phyloP scores from a whole-genome alignment of 108 stramenopile genomes.

The Aurantiochytrium sp. region DNA sequence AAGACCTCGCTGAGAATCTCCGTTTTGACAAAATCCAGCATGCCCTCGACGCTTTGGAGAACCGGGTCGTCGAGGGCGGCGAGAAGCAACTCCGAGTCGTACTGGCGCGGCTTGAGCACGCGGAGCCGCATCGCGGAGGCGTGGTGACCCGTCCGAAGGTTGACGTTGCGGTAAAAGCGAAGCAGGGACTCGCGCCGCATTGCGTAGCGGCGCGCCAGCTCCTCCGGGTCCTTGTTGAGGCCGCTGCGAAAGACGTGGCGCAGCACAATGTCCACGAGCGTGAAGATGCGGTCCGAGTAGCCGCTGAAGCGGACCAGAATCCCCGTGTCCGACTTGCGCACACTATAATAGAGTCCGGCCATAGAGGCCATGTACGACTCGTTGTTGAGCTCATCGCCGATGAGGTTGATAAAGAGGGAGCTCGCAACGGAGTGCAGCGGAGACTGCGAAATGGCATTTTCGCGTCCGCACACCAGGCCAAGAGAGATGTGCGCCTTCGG shows the following conservation, averaged over 20 bases:
- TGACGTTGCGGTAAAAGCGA: not conserved
- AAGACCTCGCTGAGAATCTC: not conserved
- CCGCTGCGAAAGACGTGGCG: not conserved
- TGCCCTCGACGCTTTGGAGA: not conserved
- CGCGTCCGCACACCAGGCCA: not conserved
- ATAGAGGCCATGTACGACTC: slow-evolving; percentile 20
- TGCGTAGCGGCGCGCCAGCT: not conserved
- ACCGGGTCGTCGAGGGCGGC: not conserved
- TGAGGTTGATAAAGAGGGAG: not conserved
- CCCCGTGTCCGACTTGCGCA: not conserved
- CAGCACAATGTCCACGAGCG: not conserved
- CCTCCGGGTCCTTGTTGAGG: not conserved
- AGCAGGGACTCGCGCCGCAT: not conserved
- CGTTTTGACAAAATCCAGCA: not conserved
- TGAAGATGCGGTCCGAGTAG: not conserved
- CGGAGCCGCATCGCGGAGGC: not conserved
- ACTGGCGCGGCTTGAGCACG: not conserved
- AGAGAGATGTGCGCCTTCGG: not conserved
- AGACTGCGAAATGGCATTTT: not conserved
- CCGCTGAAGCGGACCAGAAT: not conserved
- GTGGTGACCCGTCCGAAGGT: not conserved
- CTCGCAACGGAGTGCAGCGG: not conserved
- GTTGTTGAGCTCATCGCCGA: not conserved
- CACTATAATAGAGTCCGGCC: not conserved
- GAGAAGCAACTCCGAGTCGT: not conserved